phyloP scores from a whole-genome alignment of 2,329 filamentous ascomycete species.

The Diplodia seriata region DNA sequence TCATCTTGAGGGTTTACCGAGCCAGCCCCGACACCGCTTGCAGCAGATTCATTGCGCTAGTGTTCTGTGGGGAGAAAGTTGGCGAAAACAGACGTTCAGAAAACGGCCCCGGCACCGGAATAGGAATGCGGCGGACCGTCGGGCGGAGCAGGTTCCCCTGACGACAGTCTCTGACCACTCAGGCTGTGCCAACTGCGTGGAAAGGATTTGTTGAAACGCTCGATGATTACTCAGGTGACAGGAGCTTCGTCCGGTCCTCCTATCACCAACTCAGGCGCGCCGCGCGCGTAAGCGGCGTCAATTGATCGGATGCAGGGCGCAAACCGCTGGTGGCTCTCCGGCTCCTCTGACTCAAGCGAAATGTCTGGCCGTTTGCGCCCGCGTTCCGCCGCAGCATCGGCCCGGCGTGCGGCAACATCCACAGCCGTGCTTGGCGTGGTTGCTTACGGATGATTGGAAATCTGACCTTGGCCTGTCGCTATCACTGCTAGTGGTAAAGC shows the following conservation, averaged over 20 bases:
- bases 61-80: conserved; percentile 1
- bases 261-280: background rate
- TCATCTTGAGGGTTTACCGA: background rate
- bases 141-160: conserved; percentile 6
- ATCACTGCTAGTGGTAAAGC: background rate
- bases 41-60: conserved; percentile 10
- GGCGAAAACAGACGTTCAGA: background rate
- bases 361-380: conserved; percentile 7
- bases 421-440: background rate
- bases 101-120: conserved; percentile 10
- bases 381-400: background rate
- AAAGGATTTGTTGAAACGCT: background rate
- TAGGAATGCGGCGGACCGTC: conserved; percentile 17
- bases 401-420: background rate
- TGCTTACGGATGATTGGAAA: conserved; percentile 18
- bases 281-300: background rate
- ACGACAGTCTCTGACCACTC: background rate
- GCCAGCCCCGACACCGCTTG: conserved; percentile 9
- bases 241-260: background rate
- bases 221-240: background rate
- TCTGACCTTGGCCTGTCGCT: background rate
- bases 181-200: background rate
- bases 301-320: background rate
- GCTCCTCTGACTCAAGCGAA: conserved; percentile 7
- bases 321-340: too few species aligned